A percentile compares a stretch with the other conserved stretches of the same genome.
phyloP scores from a whole-genome alignment of 495 filamentous ascomycete species.

The Hypomontagnella monticulosa region DNA sequence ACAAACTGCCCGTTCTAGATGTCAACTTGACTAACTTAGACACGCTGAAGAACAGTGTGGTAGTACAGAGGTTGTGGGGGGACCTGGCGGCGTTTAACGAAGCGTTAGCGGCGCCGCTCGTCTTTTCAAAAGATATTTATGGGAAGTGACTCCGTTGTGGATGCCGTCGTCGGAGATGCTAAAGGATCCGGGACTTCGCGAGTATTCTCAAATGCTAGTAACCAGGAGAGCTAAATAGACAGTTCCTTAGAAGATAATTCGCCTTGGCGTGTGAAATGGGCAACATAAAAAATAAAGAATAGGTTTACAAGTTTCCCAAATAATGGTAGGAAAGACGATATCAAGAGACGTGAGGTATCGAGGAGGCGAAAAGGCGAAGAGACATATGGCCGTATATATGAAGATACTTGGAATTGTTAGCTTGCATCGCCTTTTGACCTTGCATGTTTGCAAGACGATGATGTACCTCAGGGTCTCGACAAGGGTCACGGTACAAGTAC shows the following conservation, averaged over 20 bases:
- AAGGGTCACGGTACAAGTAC: conserved; percentile 41
- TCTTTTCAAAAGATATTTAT: conserved; percentile 14
- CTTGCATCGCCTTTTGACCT: conserved; percentile 36
- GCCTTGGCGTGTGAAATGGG: conserved; percentile 18
- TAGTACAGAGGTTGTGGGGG: conserved; percentile 40
- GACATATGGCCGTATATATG: conserved; percentile 44
- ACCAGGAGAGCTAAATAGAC: conserved; percentile 17
- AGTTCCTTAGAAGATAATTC: conserved; percentile 6
- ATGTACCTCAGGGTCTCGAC: conserved; percentile 38
- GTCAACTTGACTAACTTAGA: conserved; percentile 30
- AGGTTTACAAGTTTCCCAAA: conserved; percentile 16
- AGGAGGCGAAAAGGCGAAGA: conserved; percentile 30
- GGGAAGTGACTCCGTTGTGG: conserved; percentile 8
- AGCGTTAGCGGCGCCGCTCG: conserved; percentile 21
- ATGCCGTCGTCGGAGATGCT: conserved; percentile 18
- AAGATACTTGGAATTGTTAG: conserved; percentile 45
- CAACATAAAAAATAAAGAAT: conserved; percentile 17
- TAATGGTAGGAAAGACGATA: conserved; percentile 30
- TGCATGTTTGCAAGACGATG: conserved; percentile 30
- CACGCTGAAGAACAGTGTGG: conserved; percentile 36
- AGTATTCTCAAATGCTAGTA: not conserved
- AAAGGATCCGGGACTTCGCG: conserved; percentile 9
- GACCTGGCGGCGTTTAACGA: conserved; percentile 31
- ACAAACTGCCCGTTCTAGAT: conserved; percentile 28
- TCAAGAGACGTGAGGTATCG: conserved; percentile 35